Evolutionary conservation across 495 filamentous ascomycete genomes (phyloP), one percentile per base, ranked within the genome.

Genomic region (Bryoglossum gracile): DNA sequence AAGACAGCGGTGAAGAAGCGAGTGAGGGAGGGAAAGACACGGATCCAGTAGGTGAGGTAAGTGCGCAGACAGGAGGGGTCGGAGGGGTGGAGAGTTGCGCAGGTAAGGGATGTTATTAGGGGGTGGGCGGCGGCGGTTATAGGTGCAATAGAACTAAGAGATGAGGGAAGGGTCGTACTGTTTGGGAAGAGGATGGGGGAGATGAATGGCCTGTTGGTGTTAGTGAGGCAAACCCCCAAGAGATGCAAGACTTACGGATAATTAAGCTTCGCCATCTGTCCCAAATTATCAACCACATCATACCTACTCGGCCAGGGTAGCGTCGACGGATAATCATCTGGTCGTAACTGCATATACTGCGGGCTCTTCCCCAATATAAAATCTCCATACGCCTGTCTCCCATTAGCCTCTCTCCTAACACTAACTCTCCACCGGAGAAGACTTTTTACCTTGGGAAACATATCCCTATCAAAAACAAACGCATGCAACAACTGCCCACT

Each of bases 401-500:
- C 16, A 32, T 59, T 43, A 54, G 52, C 9, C 16, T 43, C n/a
- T 42, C 22, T 19, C 37, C 39, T 33, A 26, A 38, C 33, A 13
- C 37, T 8, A 16, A n/a, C n/a, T n/a, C n/a, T 8, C 9, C 14
- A 23, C 14, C 10, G 18, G 19, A 16, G 19, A 23, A 14, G 4
- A 3, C 18, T 19, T 35, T 18, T 2, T 59, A 77, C 77, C 61
- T 67, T 70, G 0, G 91, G 90, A 52, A 90, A 87, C 61, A 83
- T 87, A 58, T 95, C 90, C 41, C 86, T 76, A 62, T 97, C 90
- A 69, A 96, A 97, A 23, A 96, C 78, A 64, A 89, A 86, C 2
- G 91, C 83, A 65, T 96, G 88, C 43, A 96, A 70, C 43, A 98
- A 72, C 68, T 97, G 92, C 25, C 89, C 92, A 59, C 81, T 87